Evolutionary conservation across 1,139 yeast species (phyloP).

Genomic region (Lodderomyces elongisporus): DNA sequence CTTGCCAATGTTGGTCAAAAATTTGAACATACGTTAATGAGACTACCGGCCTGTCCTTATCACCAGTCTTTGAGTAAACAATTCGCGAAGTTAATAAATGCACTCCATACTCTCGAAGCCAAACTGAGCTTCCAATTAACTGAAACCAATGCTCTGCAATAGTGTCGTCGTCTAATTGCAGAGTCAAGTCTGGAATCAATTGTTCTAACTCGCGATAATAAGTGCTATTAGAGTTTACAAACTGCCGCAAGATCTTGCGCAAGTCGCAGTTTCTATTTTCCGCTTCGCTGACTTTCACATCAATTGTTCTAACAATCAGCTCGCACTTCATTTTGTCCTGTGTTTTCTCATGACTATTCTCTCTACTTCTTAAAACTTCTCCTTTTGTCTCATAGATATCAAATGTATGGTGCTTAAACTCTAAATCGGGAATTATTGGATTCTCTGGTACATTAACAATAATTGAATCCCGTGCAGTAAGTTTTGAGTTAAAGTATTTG

Average conservation of each 20-base stretch:
- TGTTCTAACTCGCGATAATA: not conserved
- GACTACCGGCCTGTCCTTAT: conserved; percentile 28
- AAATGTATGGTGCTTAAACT: too few species aligned
- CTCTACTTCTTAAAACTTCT: too few species aligned
- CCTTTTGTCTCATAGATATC: too few species aligned
- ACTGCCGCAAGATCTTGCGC: not conserved
- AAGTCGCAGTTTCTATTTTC: not conserved
- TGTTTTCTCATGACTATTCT: too few species aligned
- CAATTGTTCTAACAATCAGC: too few species aligned
- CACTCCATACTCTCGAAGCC: conserved; percentile 37
- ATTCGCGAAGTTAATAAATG: conserved; percentile 34
- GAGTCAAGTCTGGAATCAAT: conserved; percentile 17
- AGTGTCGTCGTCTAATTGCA: conserved; percentile 23
- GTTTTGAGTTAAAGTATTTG: too few species aligned
- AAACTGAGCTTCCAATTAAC: conserved; percentile 37
- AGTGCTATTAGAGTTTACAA: not conserved
- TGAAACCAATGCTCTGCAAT: conserved; percentile 32
- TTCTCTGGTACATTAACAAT: too few species aligned
- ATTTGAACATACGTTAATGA: conserved; percentile 35
- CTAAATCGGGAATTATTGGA: too few species aligned
- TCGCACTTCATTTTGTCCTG: too few species aligned
- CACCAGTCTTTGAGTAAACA: conserved; percentile 25
- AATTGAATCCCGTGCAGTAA: too few species aligned
- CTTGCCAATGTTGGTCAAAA: conserved; percentile 37
- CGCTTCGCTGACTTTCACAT: not conserved